Percentiles rank a stretch among this genome's conserved stretches.
Evolutionary conservation across 371 early-diverging fungal genomes (phyloP).

Genomic region (Blastocladiella emersonii): DNA sequence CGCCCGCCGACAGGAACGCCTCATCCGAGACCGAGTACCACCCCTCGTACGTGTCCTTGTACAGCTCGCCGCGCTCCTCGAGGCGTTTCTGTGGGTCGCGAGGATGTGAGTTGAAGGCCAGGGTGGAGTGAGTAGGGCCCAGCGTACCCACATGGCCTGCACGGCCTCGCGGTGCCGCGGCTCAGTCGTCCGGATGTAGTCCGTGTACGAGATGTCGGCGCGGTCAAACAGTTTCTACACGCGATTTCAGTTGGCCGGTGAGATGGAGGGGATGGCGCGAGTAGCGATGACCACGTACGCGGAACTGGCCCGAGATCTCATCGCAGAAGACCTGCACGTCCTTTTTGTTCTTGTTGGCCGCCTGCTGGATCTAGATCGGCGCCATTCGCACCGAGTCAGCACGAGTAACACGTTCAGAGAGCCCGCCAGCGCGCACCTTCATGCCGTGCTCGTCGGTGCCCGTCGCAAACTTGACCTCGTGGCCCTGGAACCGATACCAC

Average conservation of each 20-base stretch:
- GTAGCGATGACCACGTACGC: slow-evolving; percentile 21
- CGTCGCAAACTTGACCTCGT: slow-evolving; percentile 39
- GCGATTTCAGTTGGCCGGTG: background rate
- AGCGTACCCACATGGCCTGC: slow-evolving; percentile 52
- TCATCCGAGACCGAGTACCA: slow-evolving; percentile 96
- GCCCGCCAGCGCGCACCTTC: slow-evolving; percentile 38
- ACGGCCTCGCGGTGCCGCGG: slow-evolving; percentile 55
- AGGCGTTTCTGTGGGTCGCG: slow-evolving; percentile 36
- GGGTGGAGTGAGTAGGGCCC: background rate
- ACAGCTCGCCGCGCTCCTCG: slow-evolving; percentile 59
- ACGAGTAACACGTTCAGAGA: no score
- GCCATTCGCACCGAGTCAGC: background rate
- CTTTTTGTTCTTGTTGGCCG: slow-evolving; percentile 47
- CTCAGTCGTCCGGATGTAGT: slow-evolving; percentile 81
- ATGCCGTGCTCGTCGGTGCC: slow-evolving; percentile 96
- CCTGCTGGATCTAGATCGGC: slow-evolving; percentile 66
- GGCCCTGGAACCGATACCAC: slow-evolving; percentile 53
- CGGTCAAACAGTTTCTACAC: slow-evolving; percentile 40
- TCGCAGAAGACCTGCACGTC: slow-evolving; percentile 63
- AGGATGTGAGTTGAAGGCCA: background rate
- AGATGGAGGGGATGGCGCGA: background rate
- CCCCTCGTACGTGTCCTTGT: slow-evolving; percentile 81
- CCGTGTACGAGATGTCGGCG: slow-evolving; percentile 58
- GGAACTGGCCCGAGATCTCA: slow-evolving; percentile 57
- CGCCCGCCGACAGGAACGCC: slow-evolving; percentile 64